Percentiles rank a stretch among this genome's conserved stretches.
Conservation (phyloP, 1,284 basidiomycete species). For the Puccinia coronata region DNA sequence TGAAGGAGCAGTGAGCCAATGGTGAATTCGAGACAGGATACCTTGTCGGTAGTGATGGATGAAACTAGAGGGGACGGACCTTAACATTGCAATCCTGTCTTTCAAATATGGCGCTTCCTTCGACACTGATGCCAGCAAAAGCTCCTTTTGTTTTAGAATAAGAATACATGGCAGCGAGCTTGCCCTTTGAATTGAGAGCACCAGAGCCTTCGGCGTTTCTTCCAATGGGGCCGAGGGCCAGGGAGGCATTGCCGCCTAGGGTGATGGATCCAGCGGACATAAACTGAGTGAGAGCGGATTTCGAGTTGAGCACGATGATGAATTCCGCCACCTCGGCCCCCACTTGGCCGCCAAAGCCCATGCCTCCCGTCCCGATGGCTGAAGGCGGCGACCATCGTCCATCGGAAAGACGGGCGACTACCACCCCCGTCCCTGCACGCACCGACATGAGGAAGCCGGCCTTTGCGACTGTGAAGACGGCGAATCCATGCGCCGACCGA, state of each 20-base stretch:
- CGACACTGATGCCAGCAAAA: slow-evolving; percentile 68
- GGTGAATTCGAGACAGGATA: too few relatives aligned
- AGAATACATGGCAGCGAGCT: slow-evolving; percentile 91
- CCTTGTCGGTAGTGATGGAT: too few relatives aligned
- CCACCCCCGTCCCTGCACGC: slow-evolving; percentile 81
- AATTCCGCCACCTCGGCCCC: slow-evolving; percentile 94
- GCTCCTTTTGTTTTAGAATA: slow-evolving; percentile 93
- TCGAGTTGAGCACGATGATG: slow-evolving; percentile 79
- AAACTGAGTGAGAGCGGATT: slow-evolving; percentile 71
- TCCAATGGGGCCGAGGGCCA: slow-evolving; percentile 90
- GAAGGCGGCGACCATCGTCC: slow-evolving; percentile 92
- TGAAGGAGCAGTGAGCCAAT: neutral
- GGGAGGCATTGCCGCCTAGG: slow-evolving; percentile 85
- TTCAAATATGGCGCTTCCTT: slow-evolving; percentile 92
- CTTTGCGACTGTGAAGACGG: slow-evolving; percentile 71
- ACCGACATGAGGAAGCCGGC: slow-evolving; percentile 66
- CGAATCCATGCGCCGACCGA: slow-evolving; percentile 75
- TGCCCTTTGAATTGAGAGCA: slow-evolving; percentile 79
- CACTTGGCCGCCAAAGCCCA: slow-evolving; percentile 79
- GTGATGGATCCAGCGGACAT: slow-evolving; percentile 93
- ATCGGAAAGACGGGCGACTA: slow-evolving; percentile 80
- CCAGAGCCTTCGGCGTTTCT: slow-evolving; percentile 91
- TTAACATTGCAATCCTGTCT: slow-evolving; percentile 70
- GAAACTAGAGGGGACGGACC: slow-evolving; percentile 52
- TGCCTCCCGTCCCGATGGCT: slow-evolving; percentile 90